A percentile compares a stretch with the other conserved stretches of the same genome.
These are phyloP conservation scores for Phytophthora parvispora DNA, from an alignment of 352 stramenopile species.

Conservation along the genomic window DNA sequence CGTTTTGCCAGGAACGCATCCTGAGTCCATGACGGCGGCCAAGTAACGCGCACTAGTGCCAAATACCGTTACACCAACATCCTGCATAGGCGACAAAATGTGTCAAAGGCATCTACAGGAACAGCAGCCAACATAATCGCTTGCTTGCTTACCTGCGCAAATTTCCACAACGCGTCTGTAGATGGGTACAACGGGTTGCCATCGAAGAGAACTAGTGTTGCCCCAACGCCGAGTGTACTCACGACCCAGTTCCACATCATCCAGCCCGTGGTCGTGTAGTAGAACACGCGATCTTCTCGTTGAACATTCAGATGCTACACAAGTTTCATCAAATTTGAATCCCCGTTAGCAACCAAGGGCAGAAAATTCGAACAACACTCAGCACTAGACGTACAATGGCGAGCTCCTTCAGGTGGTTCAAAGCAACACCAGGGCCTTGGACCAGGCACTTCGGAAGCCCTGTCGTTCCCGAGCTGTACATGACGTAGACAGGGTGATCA, in stretches of 20 bases:
- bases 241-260: conserved; percentile 94
- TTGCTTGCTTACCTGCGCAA: conserved; percentile 43
- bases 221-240: conserved; percentile 71
- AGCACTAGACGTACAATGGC: conserved; percentile 57
- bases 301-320: conserved; percentile 72
- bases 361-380: not conserved
- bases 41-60: conserved; percentile 83
- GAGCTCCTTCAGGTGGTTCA: conserved; percentile 89
- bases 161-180: conserved; percentile 65
- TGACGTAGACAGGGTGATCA: conserved; percentile 90
- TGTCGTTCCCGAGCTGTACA: conserved; percentile 91
- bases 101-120: not conserved
- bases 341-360: not conserved
- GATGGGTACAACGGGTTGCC: conserved; percentile 80
- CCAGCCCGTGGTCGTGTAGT: conserved; percentile 87
- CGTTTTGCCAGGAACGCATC: conserved; percentile 64
- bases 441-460: conserved; percentile 91
- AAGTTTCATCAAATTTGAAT: not conserved
- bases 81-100: conserved; percentile 19
- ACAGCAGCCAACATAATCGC: not conserved
- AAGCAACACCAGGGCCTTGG: conserved; percentile 76
- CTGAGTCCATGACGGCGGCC: conserved; percentile 78
- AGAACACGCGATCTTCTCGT: conserved; percentile 78
- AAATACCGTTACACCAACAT: conserved; percentile 74
- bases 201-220: conserved; percentile 84